These are phyloP conservation scores for Beauveria medogensis DNA, from an alignment of 2,329 filamentous ascomycete genomes.

Conservation along the genomic window DNA sequence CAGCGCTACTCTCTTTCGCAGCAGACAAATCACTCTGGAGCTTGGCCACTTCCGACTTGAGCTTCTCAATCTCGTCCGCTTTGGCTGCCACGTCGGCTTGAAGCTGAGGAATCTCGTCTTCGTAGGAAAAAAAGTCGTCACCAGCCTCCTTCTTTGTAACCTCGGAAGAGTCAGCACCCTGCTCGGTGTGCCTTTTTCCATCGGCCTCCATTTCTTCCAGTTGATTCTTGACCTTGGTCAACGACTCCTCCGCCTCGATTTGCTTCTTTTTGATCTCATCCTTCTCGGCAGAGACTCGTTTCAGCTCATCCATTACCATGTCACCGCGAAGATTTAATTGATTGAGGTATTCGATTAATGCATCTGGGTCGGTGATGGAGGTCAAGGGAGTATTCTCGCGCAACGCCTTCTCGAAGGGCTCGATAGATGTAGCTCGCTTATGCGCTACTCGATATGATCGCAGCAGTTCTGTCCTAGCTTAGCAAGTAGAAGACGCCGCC, in stretches of 20 bases:
- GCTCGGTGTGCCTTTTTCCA: constrained; percentile 30
- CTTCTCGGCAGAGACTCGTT: constrained; percentile 73
- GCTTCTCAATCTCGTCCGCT: constrained; percentile 58
- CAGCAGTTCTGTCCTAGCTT: constrained; percentile 57
- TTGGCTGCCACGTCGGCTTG: constrained; percentile 66
- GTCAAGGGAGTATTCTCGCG: constrained; percentile 88
- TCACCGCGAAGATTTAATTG: constrained; percentile 79
- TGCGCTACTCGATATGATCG: constrained; percentile 90
- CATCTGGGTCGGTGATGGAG: constrained; percentile 76
- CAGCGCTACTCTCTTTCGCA: constrained; percentile 60
- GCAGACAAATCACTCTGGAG: constrained; percentile 64
- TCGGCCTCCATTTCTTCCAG: constrained; percentile 45
- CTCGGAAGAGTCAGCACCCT: background rate
- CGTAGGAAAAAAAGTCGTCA: constrained; percentile 87
- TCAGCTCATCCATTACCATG: constrained; percentile 91
- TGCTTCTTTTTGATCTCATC: constrained; percentile 72
- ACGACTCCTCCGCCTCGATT: constrained; percentile 57
- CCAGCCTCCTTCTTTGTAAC: constrained; percentile 23
- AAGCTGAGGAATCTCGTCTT: constrained; percentile 77
- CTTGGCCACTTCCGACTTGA: constrained; percentile 60
- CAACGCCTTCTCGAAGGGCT: constrained; percentile 84
- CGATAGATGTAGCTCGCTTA: constrained; percentile 75
- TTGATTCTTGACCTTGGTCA: constrained; percentile 56
- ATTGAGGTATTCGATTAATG: constrained; percentile 82
- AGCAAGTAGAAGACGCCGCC: background rate